Evolutionary conservation across 208 protist genomes (phyloP).

Genomic region (Acanthamoeba triangularis): DNA sequence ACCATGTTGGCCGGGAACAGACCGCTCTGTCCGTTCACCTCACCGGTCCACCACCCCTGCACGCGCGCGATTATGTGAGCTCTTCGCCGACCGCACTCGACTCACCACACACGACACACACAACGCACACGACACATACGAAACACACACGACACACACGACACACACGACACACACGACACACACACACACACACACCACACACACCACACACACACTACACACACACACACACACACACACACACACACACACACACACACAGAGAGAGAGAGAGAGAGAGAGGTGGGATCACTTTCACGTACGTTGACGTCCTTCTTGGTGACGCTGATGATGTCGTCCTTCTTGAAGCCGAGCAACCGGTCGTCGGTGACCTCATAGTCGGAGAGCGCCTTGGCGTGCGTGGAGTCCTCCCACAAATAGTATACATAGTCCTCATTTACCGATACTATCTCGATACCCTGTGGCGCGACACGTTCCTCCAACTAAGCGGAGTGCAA

Average conservation of each 20-base stretch:
- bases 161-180: no score
- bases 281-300: neutral
- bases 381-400: constrained; percentile 70
- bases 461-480: neutral
- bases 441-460: constrained; percentile 53
- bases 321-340: constrained; percentile 64
- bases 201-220: no score
- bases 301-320: constrained; percentile 71
- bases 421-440: constrained; percentile 72
- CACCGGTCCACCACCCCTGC: constrained; percentile 40
- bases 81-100: neutral
- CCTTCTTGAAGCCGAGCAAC: constrained; percentile 73
- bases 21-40: constrained; percentile 7
- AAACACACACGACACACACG: neutral
- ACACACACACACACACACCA: neutral
- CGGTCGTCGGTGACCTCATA: constrained; percentile 65
- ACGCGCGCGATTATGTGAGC: neutral
- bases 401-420: constrained; percentile 57
- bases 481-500: no score
- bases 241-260: neutral
- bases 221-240: no score
- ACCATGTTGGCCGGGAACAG: constrained; percentile 72
- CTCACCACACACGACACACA: no score
- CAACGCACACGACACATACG: no score
- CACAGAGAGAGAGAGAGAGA: no score